Percentiles rank a stretch among this genome's conserved stretches.
Conservation (phyloP, 495 filamentous ascomycete genomes). For the Physcia stellaris region DNA sequence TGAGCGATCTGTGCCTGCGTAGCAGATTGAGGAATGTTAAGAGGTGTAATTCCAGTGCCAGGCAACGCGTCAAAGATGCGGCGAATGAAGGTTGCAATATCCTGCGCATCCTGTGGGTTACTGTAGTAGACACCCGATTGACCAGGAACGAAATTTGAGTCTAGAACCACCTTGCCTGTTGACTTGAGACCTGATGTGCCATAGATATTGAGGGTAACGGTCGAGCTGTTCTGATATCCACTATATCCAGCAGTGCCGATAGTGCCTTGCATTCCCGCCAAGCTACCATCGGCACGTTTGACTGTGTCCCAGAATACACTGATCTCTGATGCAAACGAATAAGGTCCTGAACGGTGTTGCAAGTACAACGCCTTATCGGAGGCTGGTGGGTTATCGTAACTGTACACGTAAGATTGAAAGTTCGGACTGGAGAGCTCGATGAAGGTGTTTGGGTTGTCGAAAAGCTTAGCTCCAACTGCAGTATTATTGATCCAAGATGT, state of each 20-base stretch:
- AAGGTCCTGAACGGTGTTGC: conserved; percentile 21
- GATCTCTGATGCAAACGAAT: conserved; percentile 23
- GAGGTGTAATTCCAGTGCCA: conserved; percentile 18
- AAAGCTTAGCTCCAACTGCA: conserved; percentile 25
- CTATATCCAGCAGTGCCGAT: conserved; percentile 24
- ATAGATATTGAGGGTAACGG: conserved; percentile 28
- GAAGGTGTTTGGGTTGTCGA: conserved; percentile 31
- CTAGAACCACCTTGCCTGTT: conserved; percentile 20
- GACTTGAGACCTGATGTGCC: conserved; percentile 27
- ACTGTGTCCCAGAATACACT: conserved; percentile 26
- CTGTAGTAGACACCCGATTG: conserved; percentile 21
- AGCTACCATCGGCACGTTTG: conserved; percentile 17
- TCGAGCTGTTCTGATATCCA: conserved; percentile 16
- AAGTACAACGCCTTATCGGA: conserved; percentile 22
- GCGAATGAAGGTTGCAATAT: conserved; percentile 26
- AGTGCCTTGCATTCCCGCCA: conserved; percentile 23
- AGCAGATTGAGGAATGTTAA: conserved; percentile 20
- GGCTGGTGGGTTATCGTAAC: conserved; percentile 20
- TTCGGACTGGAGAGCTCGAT: conserved; percentile 22
- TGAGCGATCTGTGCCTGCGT: conserved; percentile 20
- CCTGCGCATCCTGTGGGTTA: conserved; percentile 21
- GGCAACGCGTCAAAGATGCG: conserved; percentile 24
- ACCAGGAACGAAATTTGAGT: conserved; percentile 20
- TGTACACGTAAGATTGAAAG: conserved; percentile 23
- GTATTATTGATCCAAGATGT: conserved; percentile 22